Evolutionary conservation across 2,329 filamentous ascomycete species (phyloP).

Genomic region (Botrytis galanthina): DNA sequence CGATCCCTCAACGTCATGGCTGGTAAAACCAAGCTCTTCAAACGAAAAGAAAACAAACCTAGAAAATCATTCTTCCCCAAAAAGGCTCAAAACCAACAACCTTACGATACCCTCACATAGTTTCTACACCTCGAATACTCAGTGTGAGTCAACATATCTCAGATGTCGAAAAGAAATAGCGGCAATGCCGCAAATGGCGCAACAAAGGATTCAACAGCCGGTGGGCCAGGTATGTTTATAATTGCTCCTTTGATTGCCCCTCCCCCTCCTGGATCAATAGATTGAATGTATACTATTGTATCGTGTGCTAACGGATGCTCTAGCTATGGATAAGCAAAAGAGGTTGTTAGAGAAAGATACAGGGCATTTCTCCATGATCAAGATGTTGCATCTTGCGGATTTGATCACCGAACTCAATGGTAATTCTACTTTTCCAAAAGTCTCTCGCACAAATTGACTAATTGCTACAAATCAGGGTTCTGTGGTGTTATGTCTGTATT

Average conservation of each 20-base stretch:
- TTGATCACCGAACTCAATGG: slow-evolving; percentile 81
- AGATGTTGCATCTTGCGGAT: slow-evolving; percentile 75
- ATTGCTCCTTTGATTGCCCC: slow-evolving; percentile 7
- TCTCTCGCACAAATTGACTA: slow-evolving; percentile 5
- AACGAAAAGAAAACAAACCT: slow-evolving; percentile 16
- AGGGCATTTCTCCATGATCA: slow-evolving; percentile 70
- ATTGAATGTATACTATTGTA: not conserved
- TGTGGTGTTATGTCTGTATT: slow-evolving; percentile 95
- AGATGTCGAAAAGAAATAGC: slow-evolving; percentile 64
- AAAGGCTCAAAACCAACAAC: slow-evolving; percentile 6
- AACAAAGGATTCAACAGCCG: slow-evolving; percentile 44
- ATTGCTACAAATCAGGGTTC: slow-evolving; percentile 53
- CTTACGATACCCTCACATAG: not conserved
- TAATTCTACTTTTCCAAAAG: slow-evolving; percentile 39
- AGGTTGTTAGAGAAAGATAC: slow-evolving; percentile 66
- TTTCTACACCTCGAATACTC: not conserved
- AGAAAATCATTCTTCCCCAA: not conserved
- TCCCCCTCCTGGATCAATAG: not conserved
- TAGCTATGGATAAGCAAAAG: slow-evolving; percentile 73
- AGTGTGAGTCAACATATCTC: not conserved
- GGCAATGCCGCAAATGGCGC: slow-evolving; percentile 49
- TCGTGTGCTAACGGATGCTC: slow-evolving; percentile 23
- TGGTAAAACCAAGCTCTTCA: slow-evolving; percentile 19
- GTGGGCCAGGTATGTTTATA: slow-evolving; percentile 44
- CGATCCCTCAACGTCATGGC: slow-evolving; percentile 20